A percentile compares a stretch with the other conserved stretches of the same genome.
Evolutionary conservation across 176 grass and related monocot species (phyloP).

Genomic region (Hyparrhenia diplandra): DNA sequence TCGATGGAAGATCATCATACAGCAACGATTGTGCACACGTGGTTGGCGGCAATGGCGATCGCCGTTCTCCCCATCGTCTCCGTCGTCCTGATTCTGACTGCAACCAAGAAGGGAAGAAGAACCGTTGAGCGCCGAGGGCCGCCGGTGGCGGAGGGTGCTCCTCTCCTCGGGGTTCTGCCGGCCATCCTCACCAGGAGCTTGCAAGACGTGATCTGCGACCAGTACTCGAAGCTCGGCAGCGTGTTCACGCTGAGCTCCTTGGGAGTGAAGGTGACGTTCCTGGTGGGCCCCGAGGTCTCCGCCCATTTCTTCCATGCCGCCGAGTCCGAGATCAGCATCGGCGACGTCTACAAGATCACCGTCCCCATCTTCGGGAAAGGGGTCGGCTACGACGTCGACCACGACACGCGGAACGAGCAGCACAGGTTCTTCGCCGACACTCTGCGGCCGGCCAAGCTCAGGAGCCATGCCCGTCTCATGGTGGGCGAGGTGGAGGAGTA

Average conservation of each 20-base stretch:
- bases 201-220: conserved; percentile 15
- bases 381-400: conserved; percentile 35
- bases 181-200: conserved; percentile 29
- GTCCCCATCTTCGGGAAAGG: conserved; percentile 29
- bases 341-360: background rate
- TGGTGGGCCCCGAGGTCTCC: conserved; percentile 32
- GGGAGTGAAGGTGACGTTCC: conserved; percentile 25
- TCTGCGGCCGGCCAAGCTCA: conserved; percentile 24
- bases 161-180: background rate
- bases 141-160: background rate
- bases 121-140: background rate
- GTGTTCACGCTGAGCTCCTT: conserved; percentile 41
- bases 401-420: conserved; percentile 35
- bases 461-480: conserved; percentile 43
- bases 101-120: too few relatives aligned
- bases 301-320: background rate
- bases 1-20: background rate
- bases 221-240: conserved; percentile 31
- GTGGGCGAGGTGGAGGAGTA: conserved; percentile 34
- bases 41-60: background rate
- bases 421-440: conserved; percentile 41
- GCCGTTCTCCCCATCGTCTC: background rate
- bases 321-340: background rate
- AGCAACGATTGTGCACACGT: background rate
- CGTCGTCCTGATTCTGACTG: background rate